These are phyloP conservation scores for Mycena epipterygia DNA, from an alignment of 768 basidiomycete genomes.

Conservation along the genomic window DNA sequence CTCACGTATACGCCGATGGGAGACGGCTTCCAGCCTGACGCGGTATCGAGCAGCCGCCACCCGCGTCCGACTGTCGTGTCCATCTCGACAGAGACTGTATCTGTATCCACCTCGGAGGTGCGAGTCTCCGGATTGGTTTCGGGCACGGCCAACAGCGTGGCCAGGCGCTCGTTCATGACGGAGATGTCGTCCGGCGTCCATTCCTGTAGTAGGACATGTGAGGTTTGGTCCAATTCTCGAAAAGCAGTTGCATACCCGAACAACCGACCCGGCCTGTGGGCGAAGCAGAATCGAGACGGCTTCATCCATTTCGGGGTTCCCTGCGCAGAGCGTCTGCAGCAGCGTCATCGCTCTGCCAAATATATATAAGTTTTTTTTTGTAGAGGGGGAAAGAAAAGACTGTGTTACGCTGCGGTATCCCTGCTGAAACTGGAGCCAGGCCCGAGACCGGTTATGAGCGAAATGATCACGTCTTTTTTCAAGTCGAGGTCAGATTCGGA, in stretches of 20 bases:
- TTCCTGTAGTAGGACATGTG: slow-evolving; percentile 45
- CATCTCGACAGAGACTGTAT: neutral
- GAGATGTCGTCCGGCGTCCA: slow-evolving; percentile 67
- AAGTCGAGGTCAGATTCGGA: slow-evolving; percentile 54
- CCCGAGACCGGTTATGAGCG: slow-evolving; percentile 64
- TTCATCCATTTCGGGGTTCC: slow-evolving; percentile 49
- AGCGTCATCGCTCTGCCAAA: slow-evolving; percentile 45
- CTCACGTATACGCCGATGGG: slow-evolving; percentile 73
- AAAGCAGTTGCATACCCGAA: slow-evolving; percentile 35
- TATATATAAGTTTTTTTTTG: slow-evolving; percentile 6
- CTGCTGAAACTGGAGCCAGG: slow-evolving; percentile 44
- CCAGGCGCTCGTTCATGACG: slow-evolving; percentile 69
- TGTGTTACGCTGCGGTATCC: slow-evolving; percentile 53
- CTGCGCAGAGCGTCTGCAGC: slow-evolving; percentile 56
- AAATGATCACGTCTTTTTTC: slow-evolving; percentile 59
- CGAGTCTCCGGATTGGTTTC: slow-evolving; percentile 10
- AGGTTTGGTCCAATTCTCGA: neutral
- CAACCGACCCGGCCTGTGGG: slow-evolving; percentile 28
- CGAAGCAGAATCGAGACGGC: slow-evolving; percentile 42
- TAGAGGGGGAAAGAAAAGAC: neutral
- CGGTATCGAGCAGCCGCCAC: slow-evolving; percentile 65
- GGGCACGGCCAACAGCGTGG: slow-evolving; percentile 44
- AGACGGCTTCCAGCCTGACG: slow-evolving; percentile 69
- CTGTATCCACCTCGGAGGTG: neutral
- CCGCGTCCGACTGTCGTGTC: slow-evolving; percentile 51